Conservation (phyloP, 306 rosid species). For the Sphenostylis stenocarpa region DNA sequence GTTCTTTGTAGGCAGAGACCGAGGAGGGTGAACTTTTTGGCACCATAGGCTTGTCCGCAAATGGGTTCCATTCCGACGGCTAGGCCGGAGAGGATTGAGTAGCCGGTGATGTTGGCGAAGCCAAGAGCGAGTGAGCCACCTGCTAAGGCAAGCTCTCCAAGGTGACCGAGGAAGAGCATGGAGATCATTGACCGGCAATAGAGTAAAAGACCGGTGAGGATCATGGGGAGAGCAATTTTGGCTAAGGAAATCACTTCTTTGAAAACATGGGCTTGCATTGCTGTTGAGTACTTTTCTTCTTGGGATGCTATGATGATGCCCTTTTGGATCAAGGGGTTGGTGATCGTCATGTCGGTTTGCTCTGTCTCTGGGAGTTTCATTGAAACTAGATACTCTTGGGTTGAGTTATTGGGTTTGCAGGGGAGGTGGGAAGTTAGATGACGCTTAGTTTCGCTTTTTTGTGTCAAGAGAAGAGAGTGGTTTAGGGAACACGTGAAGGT, state of each 20-base stretch:
- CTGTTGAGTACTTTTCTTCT: neutral
- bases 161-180: conserved; percentile 91
- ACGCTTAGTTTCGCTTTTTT: conserved; percentile 23
- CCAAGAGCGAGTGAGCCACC: conserved; percentile 90
- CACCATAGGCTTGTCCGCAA: conserved; percentile 90
- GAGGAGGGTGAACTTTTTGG: conserved; percentile 59
- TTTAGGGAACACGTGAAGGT: neutral
- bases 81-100: conserved; percentile 86
- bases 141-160: conserved; percentile 79
- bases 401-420: conserved; percentile 13
- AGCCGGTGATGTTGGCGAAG: conserved; percentile 90
- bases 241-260: conserved; percentile 54
- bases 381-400: neutral
- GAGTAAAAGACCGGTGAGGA: conserved; percentile 77
- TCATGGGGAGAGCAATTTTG: conserved; percentile 78
- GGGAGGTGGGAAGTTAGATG: neutral
- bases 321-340: conserved; percentile 42
- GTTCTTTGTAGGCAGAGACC: conserved; percentile 83
- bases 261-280: conserved; percentile 32
- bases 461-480: neutral
- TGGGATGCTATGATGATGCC: too few relatives aligned
- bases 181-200: conserved; percentile 92
- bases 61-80: conserved; percentile 95
- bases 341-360: conserved; percentile 21
- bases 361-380: conserved; percentile 3